These are phyloP conservation scores for Helotiales sp. DNA, from an alignment of 2,329 filamentous ascomycete species.

Conservation along the genomic window DNA sequence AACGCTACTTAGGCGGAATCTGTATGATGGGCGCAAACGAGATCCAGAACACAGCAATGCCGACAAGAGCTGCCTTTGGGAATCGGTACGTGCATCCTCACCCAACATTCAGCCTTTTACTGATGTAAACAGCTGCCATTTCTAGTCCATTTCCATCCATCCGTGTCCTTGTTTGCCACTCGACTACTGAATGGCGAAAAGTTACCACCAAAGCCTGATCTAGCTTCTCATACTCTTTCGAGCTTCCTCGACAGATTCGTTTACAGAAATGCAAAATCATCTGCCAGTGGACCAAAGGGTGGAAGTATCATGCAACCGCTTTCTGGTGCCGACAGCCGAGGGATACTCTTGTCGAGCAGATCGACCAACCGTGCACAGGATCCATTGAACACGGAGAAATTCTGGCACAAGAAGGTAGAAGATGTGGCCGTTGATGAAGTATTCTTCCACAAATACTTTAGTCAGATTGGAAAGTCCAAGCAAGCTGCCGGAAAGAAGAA, in stretches of 20 bases:
- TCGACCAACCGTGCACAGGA: constrained; percentile 50
- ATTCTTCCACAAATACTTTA: constrained; percentile 99
- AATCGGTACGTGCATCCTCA: constrained; percentile 59
- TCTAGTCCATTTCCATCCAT: constrained; percentile 85
- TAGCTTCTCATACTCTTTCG: constrained; percentile 86
- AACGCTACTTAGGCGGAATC: constrained; percentile 12
- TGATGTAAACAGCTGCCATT: constrained; percentile 55
- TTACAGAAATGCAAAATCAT: constrained; percentile 88
- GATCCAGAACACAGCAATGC: constrained; percentile 91
- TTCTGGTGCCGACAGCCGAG: constrained; percentile 58
- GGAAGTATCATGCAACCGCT: constrained; percentile 97
- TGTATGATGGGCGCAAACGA: constrained; percentile 87
- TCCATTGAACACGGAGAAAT: constrained; percentile 80
- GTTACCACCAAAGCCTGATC: constrained; percentile 84
- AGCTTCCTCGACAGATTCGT: constrained; percentile 98
- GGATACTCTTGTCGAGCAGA: constrained; percentile 56
- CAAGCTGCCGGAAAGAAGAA: constrained; percentile 55
- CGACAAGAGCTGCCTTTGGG: constrained; percentile 92
- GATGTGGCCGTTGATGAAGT: constrained; percentile 89
- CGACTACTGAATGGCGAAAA: constrained; percentile 68
- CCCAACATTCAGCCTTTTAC: neutral
- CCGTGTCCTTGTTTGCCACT: constrained; percentile 79
- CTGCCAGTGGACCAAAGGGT: constrained; percentile 64
- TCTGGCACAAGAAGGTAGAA: constrained; percentile 88
- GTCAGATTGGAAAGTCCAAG: constrained; percentile 64